phyloP scores from a whole-genome alignment of 345 rosid genomes.

The Firmiana major region DNA sequence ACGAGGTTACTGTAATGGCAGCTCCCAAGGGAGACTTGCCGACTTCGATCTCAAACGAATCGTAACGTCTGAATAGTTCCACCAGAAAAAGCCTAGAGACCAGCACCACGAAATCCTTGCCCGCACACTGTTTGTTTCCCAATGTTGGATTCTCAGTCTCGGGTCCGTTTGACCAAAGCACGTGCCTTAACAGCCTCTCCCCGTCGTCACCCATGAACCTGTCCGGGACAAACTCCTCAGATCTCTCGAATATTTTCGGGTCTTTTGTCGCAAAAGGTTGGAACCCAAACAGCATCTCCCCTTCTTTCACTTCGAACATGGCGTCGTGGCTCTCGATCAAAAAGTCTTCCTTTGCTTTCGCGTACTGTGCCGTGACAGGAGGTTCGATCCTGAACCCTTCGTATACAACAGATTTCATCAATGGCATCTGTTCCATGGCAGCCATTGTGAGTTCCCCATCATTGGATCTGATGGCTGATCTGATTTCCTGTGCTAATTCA shows the following conservation, averaged over 20 bases:
- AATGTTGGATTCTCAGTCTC: conserved; percentile 62
- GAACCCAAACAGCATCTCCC: conserved; percentile 77
- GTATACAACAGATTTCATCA: conserved; percentile 75
- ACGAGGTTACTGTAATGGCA: conserved; percentile 52
- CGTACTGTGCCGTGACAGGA: conserved; percentile 75
- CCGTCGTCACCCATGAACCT: conserved; percentile 70
- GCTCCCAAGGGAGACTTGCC: conserved; percentile 52
- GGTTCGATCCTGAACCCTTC: conserved; percentile 86
- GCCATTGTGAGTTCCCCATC: conserved; percentile 71
- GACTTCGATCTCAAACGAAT: conserved; percentile 64
- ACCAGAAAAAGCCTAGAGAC: conserved; percentile 62
- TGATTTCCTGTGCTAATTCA: conserved; percentile 64
- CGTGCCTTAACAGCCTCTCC: conserved; percentile 55
- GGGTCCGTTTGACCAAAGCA: conserved; percentile 95
- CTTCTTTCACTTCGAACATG: conserved; percentile 60
- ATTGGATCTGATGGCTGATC: conserved; percentile 55
- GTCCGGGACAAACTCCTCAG: conserved; percentile 78
- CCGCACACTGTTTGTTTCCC: conserved; percentile 79
- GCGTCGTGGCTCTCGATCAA: conserved; percentile 82
- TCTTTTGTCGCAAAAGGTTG: conserved; percentile 88
- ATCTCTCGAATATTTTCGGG: conserved; percentile 60
- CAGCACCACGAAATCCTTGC: conserved; percentile 81
- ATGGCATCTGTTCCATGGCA: conserved; percentile 68
- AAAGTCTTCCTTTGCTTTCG: conserved; percentile 60
- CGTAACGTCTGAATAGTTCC: conserved; percentile 79